A percentile compares a stretch with the other conserved stretches of the same genome.
Evolutionary conservation across 257 asterid species (phyloP).

Genomic region (Solanum verrucosum): DNA sequence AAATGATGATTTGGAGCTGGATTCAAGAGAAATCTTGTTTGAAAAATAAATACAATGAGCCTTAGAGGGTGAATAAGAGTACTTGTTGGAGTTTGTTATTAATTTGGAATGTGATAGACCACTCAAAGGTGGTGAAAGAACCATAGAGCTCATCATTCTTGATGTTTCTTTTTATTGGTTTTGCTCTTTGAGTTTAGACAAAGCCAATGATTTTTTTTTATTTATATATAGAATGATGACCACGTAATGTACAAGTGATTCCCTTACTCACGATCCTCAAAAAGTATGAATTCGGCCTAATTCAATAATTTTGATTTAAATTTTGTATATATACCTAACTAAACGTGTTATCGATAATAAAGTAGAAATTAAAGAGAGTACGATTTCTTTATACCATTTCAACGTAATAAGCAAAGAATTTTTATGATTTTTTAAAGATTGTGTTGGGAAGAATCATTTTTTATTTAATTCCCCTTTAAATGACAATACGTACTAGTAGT

Average conservation of each 20-base stretch:
- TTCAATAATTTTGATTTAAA: too few species aligned
- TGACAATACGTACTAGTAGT: not conserved
- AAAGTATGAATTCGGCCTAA: too few species aligned
- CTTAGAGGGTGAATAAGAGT: not conserved
- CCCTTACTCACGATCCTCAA: accelerated
- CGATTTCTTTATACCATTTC: not conserved
- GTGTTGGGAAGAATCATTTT: not conserved
- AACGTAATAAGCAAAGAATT: not conserved
- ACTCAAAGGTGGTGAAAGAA: not conserved
- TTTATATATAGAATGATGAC: not conserved
- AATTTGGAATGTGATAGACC: not conserved
- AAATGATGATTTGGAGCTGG: not conserved
- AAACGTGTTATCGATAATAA: too few species aligned
- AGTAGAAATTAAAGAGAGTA: not conserved
- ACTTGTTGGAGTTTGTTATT: not conserved
- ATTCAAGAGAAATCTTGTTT: not conserved
- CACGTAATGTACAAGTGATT: not conserved
- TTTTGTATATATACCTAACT: too few species aligned
- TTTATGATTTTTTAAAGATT: not conserved
- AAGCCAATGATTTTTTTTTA: not conserved
- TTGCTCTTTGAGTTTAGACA: not conserved
- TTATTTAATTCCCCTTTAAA: not conserved
- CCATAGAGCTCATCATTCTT: not conserved
- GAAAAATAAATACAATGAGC: not conserved
- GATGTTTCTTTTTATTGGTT: not conserved